Conservation (phyloP, 345 rosid species). For the Rhodamnia argentea region DNA sequence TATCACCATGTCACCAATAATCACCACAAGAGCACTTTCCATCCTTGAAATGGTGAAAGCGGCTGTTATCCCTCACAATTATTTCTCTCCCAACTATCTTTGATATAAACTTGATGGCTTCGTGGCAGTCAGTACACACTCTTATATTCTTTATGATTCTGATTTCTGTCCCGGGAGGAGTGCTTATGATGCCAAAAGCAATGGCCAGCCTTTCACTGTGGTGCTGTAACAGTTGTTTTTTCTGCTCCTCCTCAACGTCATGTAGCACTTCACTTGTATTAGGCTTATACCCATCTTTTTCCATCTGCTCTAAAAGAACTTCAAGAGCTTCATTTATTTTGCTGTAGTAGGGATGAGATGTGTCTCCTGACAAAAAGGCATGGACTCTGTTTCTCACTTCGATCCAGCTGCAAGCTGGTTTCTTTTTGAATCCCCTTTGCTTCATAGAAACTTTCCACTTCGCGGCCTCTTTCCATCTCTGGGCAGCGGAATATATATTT, state of each 20-base stretch:
- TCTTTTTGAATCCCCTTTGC: conserved; percentile 51
- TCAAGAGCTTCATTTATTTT: conserved; percentile 36
- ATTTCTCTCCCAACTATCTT: conserved; percentile 59
- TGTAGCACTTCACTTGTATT: conserved; percentile 56
- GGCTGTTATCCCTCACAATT: conserved; percentile 59
- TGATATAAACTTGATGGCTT: conserved; percentile 52
- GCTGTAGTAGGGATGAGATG: conserved; percentile 42
- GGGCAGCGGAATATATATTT: conserved; percentile 58
- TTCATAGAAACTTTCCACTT: conserved; percentile 37
- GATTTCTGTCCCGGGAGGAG: conserved; percentile 53
- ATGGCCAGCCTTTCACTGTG: conserved; percentile 74
- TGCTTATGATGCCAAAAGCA: conserved; percentile 61
- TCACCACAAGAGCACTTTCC: conserved; percentile 75
- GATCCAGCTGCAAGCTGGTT: conserved; percentile 82
- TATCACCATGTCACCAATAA: conserved; percentile 39
- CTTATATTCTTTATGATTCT: conserved; percentile 65
- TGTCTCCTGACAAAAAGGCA: conserved; percentile 63
- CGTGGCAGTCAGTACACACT: conserved; percentile 57
- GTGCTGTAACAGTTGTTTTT: conserved; percentile 35
- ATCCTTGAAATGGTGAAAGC: conserved; percentile 66
- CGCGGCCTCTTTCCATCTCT: conserved; percentile 56
- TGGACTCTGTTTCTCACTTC: conserved; percentile 57
- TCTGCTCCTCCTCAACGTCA: conserved; percentile 71
- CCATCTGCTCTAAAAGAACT: conserved; percentile 45
- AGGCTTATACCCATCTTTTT: conserved; percentile 62